phyloP scores from a whole-genome alignment of 139 green algal species.

The Zygnema circumcarinatum region DNA sequence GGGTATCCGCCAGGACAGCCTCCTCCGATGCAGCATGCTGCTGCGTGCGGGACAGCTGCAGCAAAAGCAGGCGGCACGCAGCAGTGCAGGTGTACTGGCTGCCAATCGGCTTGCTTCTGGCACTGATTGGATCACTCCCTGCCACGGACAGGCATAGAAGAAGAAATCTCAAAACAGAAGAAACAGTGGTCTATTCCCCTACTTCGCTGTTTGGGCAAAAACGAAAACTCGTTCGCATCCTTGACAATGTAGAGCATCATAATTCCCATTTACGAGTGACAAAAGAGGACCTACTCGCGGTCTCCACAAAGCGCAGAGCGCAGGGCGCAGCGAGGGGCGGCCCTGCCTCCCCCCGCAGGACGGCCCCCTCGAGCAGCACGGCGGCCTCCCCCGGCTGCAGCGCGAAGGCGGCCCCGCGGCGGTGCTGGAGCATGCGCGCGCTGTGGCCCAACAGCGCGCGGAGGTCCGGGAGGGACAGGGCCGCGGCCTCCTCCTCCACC shows the following conservation, averaged over 20 bases:
- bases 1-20: neutral
- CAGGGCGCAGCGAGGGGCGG: neutral
- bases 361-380: neutral
- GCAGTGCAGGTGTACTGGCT: no score
- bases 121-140: no score
- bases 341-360: neutral
- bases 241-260: neutral
- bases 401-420: neutral
- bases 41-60: no score
- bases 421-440: neutral
- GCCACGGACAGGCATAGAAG: neutral
- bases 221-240: no score
- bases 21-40: no score
- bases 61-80: no score
- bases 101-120: no score
- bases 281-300: neutral
- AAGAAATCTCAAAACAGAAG: neutral
- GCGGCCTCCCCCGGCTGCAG: neutral
- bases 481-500: neutral
- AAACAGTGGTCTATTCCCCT: no score
- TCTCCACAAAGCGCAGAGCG: neutral
- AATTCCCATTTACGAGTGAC: neutral
- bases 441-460: neutral
- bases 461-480: neutral
- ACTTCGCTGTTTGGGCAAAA: no score